Base-by-base conservation (phyloP, 2,329 filamentous ascomycete genomes). In the Pyrenophora teres region DNA sequence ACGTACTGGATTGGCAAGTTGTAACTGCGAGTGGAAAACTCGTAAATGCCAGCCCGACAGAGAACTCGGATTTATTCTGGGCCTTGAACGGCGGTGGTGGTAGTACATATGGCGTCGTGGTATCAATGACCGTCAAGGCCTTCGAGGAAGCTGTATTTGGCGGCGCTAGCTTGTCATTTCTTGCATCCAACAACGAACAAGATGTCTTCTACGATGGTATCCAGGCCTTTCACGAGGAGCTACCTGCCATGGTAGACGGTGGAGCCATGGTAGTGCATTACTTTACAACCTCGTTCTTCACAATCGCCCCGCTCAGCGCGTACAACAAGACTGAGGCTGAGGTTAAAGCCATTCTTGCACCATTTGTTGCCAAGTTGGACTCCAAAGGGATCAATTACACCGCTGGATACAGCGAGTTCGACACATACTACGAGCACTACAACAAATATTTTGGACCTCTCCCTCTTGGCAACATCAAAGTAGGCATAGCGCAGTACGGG, bases 81-180 rank as follows among this genome's bases (percentile, higher is more conserved):
- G 68, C 66, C 1, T 43, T 71, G 5, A 56, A 54, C 4, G 67
- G 68, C 19, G 66, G 66, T 7, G 68, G 66, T 9, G 65, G 64
- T 7, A 51, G 62, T 27, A 71, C 65, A 0, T 70, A 52, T 25
- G 66, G 65, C 18, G 48, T 68, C 5, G 64, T 65, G 0, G 57
- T 64, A 1, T 64, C 62, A 0, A 52, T 64, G 33, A 62, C 62
- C 3, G 50, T 67, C 4, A 60, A 59, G 9, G 60, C 63, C 10
- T 55, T 66, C 50, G 50, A 62, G 16, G 58, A 62, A 30, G 31
- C 52, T 6, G 40, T 64, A 8, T 55, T 61, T 15, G 48, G 55
- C 13, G 61, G 59, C 8, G 59, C 57, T 13, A 46, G 47, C 15
- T 40, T 63, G 25, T 54, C 53, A 2, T 57, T 63, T 13, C 55